phyloP scores from a whole-genome alignment of 2,329 filamentous ascomycete genomes.

The Alternaria arbusti region DNA sequence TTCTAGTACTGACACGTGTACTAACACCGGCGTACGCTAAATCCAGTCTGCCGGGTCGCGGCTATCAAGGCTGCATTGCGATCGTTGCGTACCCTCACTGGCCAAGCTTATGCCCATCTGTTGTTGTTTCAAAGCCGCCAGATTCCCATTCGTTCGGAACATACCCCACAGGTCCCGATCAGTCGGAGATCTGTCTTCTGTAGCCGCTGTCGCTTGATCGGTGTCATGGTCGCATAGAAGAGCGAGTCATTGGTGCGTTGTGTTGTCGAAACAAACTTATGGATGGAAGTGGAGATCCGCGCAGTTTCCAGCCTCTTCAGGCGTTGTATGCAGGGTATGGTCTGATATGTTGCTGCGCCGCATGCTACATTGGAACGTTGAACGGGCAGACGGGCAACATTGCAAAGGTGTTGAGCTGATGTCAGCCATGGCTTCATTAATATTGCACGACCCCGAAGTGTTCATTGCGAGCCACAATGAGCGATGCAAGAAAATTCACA shows the following conservation, averaged over 20 bases:
- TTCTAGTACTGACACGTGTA: slow-evolving; percentile 25
- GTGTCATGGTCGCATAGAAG: slow-evolving; percentile 7
- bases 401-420: neutral
- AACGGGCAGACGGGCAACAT: neutral
- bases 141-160: slow-evolving; percentile 18
- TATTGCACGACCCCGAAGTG: neutral
- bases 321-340: neutral
- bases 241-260: neutral
- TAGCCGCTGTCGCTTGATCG: slow-evolving; percentile 21
- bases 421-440: neutral
- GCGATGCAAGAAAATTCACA: no score
- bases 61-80: slow-evolving; percentile 15
- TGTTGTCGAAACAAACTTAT: neutral
- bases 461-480: neutral
- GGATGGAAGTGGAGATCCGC: neutral
- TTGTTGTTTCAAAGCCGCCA: slow-evolving; percentile 14
- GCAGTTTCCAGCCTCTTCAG: neutral
- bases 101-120: slow-evolving; percentile 9
- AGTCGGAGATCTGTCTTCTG: slow-evolving; percentile 13
- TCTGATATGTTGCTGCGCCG: slow-evolving; percentile 2
- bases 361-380: neutral
- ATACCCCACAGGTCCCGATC: slow-evolving; percentile 10
- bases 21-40: slow-evolving; percentile 13
- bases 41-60: slow-evolving; percentile 15
- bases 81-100: slow-evolving; percentile 17